Base-by-base conservation (phyloP, 2,329 filamentous ascomycete genomes). In the Sclerotinia borealis region DNA sequence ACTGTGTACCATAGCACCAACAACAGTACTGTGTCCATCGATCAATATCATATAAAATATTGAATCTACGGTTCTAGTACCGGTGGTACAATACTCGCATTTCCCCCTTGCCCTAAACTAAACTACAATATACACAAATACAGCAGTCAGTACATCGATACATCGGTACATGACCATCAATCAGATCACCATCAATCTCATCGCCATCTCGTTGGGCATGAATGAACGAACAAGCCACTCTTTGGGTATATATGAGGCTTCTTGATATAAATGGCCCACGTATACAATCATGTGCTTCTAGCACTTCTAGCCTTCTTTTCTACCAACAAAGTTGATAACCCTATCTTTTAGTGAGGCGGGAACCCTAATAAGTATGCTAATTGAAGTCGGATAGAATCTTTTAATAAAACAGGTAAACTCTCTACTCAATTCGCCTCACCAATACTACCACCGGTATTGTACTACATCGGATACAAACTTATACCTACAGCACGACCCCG, bases 171-270 rank as follows among this genome's bases (percentile, higher is more conserved):
- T n/a, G n/a, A n/a, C n/a, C n/a, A n/a, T n/a, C n/a, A 22, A 9
- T 43, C 19, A 43, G 22, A 43, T 43, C 39, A 22, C 22, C 8
- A 10, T 4, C 8, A 43, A 47, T 47, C 43, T 7, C 43, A 27
- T 47, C n/a, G 4, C n/a, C 27, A 36, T 36, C 54, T 45, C 54
- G 54, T 58, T 58, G 54, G 54, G 54, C 54, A 58, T 25, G 39
- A 58, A 54, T 22, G n/a, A 54, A 10, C 36, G 15, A 41, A 25
- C 49, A 52, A 52, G 49, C 49, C 49, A 37, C 31, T 25, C 29
- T 34, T 58, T 45, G 54, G 54, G 54, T 58, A 43, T 43, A 29
- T 41, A 58, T 45, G 29, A 58, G 54, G 54, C 54, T 45, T 58
- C 54, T 56, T 47, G 54, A 6, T 58, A 25, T 58, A 9, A 58